phyloP scores from a whole-genome alignment of 805 yeast species.

The Isabelozyma heimii region DNA sequence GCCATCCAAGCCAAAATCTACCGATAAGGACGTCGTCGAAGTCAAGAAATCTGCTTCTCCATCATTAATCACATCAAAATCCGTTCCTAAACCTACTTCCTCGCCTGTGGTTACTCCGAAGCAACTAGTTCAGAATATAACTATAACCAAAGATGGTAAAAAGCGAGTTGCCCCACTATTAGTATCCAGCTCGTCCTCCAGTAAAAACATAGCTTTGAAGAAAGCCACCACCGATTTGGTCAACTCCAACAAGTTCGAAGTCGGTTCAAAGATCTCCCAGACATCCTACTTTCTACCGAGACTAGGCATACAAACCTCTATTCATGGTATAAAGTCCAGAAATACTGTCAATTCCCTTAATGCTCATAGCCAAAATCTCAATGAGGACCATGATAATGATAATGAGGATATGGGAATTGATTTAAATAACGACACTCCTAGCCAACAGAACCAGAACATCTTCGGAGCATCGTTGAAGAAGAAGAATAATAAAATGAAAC shows the following conservation, averaged over 20 bases:
- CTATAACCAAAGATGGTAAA: conserved; percentile 72
- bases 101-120: conserved; percentile 3
- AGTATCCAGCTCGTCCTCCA: conserved; percentile 44
- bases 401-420: conserved; percentile 48
- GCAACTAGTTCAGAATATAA: conserved; percentile 40
- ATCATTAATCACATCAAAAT: neutral
- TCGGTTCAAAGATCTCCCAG: conserved; percentile 37
- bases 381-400: conserved; percentile 39
- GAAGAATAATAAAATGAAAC: conserved; percentile 28
- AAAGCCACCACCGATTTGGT: conserved; percentile 2
- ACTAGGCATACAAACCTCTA: conserved; percentile 61
- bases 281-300: conserved; percentile 55
- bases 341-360: conserved; percentile 10
- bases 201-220: neutral
- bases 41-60: neutral
- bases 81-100: neutral
- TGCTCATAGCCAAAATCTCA: conserved; percentile 8
- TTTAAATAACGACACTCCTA: conserved; percentile 12
- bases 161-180: conserved; percentile 73
- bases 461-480: conserved; percentile 31
- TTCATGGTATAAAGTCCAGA: conserved; percentile 48
- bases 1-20: conserved; percentile 5
- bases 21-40: neutral
- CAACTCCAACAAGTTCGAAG: conserved; percentile 16
- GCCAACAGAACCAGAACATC: conserved; percentile 10